phyloP scores from a whole-genome alignment of 2,329 filamentous ascomycete species.

The Alternaria tenuissima region DNA sequence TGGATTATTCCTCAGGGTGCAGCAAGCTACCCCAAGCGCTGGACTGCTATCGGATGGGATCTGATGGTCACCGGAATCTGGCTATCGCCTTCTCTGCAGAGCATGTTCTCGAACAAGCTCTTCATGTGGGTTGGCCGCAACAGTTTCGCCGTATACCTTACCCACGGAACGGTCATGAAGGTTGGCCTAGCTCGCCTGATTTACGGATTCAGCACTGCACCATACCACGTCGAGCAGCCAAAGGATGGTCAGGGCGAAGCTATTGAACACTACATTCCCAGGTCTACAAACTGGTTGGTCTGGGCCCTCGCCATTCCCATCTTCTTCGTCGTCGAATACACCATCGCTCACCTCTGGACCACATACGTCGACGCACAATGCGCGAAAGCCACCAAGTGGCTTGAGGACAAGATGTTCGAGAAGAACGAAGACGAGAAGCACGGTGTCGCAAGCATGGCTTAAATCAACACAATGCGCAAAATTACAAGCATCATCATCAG shows the following conservation, averaged over 20 bases:
- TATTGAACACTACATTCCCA: constrained; percentile 55
- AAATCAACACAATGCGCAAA: constrained; percentile 5
- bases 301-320: constrained; percentile 56
- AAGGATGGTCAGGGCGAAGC: constrained; percentile 50
- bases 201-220: constrained; percentile 59
- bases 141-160: constrained; percentile 64
- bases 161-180: constrained; percentile 63
- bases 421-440: constrained; percentile 52
- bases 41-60: constrained; percentile 59
- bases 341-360: constrained; percentile 60
- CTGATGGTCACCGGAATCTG: constrained; percentile 61
- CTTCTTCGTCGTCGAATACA: constrained; percentile 59
- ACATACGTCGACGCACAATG: constrained; percentile 62
- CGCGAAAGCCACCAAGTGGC: constrained; percentile 57
- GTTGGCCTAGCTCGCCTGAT: constrained; percentile 62
- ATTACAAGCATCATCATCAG: background rate
- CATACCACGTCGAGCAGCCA: constrained; percentile 51
- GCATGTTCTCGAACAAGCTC: constrained; percentile 59
- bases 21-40: constrained; percentile 53
- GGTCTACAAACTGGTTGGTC: constrained; percentile 49
- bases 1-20: constrained; percentile 60
- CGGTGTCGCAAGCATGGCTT: constrained; percentile 38
- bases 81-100: constrained; percentile 59
- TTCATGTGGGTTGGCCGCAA: constrained; percentile 65
- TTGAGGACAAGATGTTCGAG: constrained; percentile 60